A percentile compares a stretch with the other conserved stretches of the same genome.
Evolutionary conservation across 2,329 filamentous ascomycete genomes (phyloP).

Genomic region (Botrytis paeoniae): DNA sequence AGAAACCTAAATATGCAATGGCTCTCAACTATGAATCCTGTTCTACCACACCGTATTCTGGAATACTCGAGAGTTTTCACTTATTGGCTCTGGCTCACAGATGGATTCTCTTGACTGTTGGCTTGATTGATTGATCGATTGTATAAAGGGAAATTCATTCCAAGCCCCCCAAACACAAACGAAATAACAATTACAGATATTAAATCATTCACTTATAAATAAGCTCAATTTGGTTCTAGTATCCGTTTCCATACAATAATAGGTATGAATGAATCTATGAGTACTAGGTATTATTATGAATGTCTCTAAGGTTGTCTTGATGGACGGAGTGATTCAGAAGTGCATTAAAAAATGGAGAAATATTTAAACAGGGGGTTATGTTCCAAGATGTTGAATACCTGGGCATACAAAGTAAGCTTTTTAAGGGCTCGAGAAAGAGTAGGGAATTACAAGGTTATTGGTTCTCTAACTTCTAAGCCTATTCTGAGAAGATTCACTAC

Average conservation of each 20-base stretch:
- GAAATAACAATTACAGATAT: background rate
- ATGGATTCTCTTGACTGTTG: background rate
- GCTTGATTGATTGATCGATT: background rate
- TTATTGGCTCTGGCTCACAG: background rate
- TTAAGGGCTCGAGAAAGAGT: background rate
- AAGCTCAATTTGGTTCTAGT: background rate
- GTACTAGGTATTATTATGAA: background rate
- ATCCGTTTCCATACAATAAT: background rate
- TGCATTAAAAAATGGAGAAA: constrained; percentile 9
- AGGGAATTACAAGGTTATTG: background rate
- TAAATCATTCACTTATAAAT: background rate
- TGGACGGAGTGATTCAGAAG: constrained; percentile 1
- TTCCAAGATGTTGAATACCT: background rate
- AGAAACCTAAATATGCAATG: constrained; percentile 4
- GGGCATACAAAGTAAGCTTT: constrained; percentile 2
- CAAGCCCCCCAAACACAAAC: background rate
- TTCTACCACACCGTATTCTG: constrained; percentile 5
- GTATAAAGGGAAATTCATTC: background rate
- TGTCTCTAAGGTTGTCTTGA: background rate
- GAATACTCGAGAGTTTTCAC: background rate
- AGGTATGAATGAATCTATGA: background rate
- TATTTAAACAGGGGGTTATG: background rate
- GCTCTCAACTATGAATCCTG: constrained; percentile 5
- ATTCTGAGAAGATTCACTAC: background rate
- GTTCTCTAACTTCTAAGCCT: background rate